Evolutionary conservation across 768 basidiomycete genomes (phyloP).

Genomic region (Mycena galericulata): DNA sequence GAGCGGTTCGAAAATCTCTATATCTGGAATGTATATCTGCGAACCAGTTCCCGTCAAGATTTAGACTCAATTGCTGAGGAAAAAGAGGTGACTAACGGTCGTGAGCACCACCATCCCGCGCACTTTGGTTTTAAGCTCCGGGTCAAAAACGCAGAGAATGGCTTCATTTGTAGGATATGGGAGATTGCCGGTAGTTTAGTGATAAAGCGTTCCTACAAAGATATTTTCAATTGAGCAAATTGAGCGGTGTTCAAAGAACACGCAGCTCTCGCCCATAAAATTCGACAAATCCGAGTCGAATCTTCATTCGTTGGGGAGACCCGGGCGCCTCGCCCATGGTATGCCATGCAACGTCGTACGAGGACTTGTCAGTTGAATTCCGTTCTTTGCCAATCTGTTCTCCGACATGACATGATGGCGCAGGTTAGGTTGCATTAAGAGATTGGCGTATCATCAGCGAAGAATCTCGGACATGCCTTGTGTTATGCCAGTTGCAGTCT

Average conservation of each 20-base stretch:
- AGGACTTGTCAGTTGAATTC: not conserved
- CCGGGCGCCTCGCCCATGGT: not conserved
- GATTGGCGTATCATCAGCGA: no score
- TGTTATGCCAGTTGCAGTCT: no score
- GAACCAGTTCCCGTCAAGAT: no score
- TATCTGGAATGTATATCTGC: conserved; percentile 17
- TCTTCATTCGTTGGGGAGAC: not conserved
- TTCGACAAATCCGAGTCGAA: conserved; percentile 22
- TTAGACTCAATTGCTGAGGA: not conserved
- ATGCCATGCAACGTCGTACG: conserved; percentile 15
- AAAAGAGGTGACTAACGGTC: not conserved
- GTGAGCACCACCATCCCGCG: conserved; percentile 17
- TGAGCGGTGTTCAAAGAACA: not conserved
- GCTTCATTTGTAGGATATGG: conserved; percentile 14
- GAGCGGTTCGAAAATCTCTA: conserved; percentile 5
- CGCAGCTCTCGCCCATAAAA: conserved; percentile 4
- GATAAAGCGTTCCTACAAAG: conserved; percentile 1
- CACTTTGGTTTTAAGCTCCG: conserved; percentile 10
- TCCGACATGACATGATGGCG: not conserved
- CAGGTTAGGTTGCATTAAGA: not conserved
- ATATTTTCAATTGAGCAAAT: not conserved
- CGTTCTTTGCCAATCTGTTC: conserved; percentile 10
- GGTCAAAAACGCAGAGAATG: conserved; percentile 16
- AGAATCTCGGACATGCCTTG: no score
- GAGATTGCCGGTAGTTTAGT: conserved; percentile 1